Evolutionary conservation across 306 rosid genomes (phyloP), one percentile per base, ranked within the genome.

Genomic region (Corylus heterophylla): DNA sequence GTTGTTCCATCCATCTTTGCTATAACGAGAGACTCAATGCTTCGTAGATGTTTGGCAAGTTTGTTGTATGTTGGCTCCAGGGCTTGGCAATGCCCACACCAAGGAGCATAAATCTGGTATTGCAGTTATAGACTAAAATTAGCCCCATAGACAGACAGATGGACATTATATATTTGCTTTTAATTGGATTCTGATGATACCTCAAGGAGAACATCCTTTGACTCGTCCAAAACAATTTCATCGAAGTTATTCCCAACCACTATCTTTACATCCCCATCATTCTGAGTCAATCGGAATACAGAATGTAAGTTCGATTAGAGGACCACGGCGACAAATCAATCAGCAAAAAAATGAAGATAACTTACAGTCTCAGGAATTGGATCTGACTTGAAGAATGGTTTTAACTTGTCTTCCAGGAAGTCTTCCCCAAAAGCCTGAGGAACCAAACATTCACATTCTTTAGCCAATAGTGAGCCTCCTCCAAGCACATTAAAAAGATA

Each of bases 1-100:
- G 96, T 89, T 76, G 98, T 93, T 80, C 99, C 99, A 35, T 96
- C 98, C 99, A 96, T 96, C 96, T 93, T 96, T 73, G 96, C 97
- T 86, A 96, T 89, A 8, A 96, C 96, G 59, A 96, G 74, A 62
- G 99, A 96, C 10, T 96, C 94, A 70, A 96, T 80, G 78, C 82
- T 80, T 54, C 81, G 91, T 77, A 96, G 89, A 83, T 93, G 97
- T 84, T 90, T 91, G 70, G 91, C 99, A 76, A 96, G 97, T 87
- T 96, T 96, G 90, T 89, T 84, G 87, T 90, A 96, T 80, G 89
- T 88, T 69, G 99, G 99, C 83, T 93, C 99, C 81, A 96, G 81
- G 68, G 97, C 59, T 89, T 93, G 96, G 87, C 99, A 96, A 85
- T 96, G 99, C 74, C 98, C 98, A 68, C 99, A 96, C 99, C 99